Evolutionary conservation across 352 stramenopile species (phyloP).

Genomic region (Pythium chondricola): DNA sequence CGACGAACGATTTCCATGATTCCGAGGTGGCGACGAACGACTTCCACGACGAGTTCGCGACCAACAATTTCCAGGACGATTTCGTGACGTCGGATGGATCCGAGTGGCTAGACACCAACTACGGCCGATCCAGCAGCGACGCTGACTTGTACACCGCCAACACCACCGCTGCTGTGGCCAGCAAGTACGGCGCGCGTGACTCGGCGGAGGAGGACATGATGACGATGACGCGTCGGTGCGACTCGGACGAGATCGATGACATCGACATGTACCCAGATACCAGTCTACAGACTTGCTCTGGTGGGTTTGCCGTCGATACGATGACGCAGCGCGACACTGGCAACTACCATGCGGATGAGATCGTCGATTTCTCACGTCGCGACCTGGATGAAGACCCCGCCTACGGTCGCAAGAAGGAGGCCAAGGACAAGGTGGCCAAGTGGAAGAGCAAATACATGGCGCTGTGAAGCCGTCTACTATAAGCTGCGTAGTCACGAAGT

Average conservation of each 20-base stretch:
- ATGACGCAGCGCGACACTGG: conserved; percentile 7
- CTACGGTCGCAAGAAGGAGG: conserved; percentile 1
- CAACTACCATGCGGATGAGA: conserved; percentile 1
- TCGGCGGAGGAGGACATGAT: not conserved
- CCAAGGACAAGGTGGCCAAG: conserved; percentile 10
- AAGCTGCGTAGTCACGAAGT: too few relatives aligned
- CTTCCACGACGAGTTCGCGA: not conserved
- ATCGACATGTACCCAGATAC: conserved; percentile 6
- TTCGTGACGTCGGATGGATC: not conserved
- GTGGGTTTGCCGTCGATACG: conserved; percentile 1
- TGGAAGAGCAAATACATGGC: conserved; percentile 23
- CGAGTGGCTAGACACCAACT: conserved; percentile 1
- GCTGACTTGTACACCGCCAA: not conserved
- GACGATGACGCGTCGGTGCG: not conserved
- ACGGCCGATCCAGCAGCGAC: not conserved
- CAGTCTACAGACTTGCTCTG: not conserved
- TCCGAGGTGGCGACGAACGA: not conserved
- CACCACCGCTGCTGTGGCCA: not conserved
- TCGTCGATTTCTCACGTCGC: conserved; percentile 8
- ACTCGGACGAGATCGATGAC: too few relatives aligned
- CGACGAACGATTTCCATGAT: not conserved
- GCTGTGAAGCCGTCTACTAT: too few relatives aligned
- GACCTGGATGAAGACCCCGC: not conserved
- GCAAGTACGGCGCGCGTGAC: not conserved
- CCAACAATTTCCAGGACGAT: not conserved